Evolutionary conservation across 805 yeast species (phyloP), one percentile per base, ranked within the genome.

Genomic region (Wickerhamiella azymoides): DNA sequence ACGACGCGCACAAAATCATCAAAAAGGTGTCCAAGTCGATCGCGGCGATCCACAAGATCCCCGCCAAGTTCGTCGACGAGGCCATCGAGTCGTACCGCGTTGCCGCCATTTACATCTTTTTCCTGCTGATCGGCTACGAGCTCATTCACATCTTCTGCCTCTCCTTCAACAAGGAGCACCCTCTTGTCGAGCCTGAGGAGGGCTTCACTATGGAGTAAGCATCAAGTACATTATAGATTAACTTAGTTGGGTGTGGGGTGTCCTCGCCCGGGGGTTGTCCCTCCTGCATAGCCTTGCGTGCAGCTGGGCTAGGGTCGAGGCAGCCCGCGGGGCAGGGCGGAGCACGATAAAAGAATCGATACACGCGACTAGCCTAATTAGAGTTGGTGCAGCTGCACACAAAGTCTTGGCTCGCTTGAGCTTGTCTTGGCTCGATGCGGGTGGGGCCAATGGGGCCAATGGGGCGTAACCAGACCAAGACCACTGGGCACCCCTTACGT

Each of bases 11-110:
- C n/a, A 39, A 48, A 35, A 40, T 63, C 35, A 63, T 67, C 37
- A 42, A 53, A 2, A 62, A 62, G 28, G 80, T 80, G 0, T 61
- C 71, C 40, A 67, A 70, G 39, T 73, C 73, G 25, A 67, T 80
- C 0, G 71, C 71, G 36, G 79, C 74, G 42, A 64, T 70, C 19
- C 60, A 63, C 47, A 60, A 61, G 3, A 71, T 75, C 0, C 80
- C 83, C 10, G 53, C 62, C 38, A 48, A 63, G 38, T 69, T 69
- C 41, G 68, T 61, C 48, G 60, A 56, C 3, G 69, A 67, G 2
- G 63, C 74, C 28, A 58, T 60, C 26, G 56, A 56, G 13, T 65
- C 77, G 3, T 79, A 78, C 33, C 33, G 33, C 13, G 24, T 35
- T 3, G 39, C 39, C 18, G 40, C 30, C 30, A 21, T 25, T 19